Conservation (phyloP, 78 protist genomes). For the Dictyostelium brefeldianum region DNA sequence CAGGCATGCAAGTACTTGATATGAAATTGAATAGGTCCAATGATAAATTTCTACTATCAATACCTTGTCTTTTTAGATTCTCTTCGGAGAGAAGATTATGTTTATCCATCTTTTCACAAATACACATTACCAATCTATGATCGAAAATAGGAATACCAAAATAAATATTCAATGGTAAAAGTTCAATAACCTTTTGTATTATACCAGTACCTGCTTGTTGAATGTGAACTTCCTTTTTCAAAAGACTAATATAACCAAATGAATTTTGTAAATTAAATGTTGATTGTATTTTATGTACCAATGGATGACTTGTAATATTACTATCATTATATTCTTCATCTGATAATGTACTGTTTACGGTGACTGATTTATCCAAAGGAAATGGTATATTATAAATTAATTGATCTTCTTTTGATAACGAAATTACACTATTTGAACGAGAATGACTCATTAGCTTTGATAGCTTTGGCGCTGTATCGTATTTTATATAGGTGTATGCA, state of each 20-base stretch:
- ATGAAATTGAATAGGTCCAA: conserved; percentile 59
- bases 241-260: conserved; percentile 63
- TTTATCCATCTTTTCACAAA: conserved; percentile 53
- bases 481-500: conserved; percentile 51
- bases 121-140: not conserved
- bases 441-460: conserved; percentile 15
- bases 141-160: conserved; percentile 87
- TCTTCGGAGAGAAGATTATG: conserved; percentile 24
- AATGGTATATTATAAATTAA: conserved; percentile 27
- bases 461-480: not conserved
- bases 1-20: conserved; percentile 58
- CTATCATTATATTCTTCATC: conserved; percentile 42
- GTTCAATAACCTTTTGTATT: not conserved
- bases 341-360: not conserved
- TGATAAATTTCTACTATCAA: conserved; percentile 20
- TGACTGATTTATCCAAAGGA: conserved; percentile 41
- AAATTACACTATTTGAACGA: not conserved
- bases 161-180: conserved; percentile 59
- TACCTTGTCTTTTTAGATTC: conserved; percentile 21
- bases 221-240: conserved; percentile 30
- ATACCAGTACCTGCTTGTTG: not conserved
- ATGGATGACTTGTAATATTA: conserved; percentile 78
- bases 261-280: conserved; percentile 34
- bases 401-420: not conserved
- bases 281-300: conserved; percentile 8